Conservation (phyloP, 2,329 filamentous ascomycete genomes). For the Laburnicola sp. region DNA sequence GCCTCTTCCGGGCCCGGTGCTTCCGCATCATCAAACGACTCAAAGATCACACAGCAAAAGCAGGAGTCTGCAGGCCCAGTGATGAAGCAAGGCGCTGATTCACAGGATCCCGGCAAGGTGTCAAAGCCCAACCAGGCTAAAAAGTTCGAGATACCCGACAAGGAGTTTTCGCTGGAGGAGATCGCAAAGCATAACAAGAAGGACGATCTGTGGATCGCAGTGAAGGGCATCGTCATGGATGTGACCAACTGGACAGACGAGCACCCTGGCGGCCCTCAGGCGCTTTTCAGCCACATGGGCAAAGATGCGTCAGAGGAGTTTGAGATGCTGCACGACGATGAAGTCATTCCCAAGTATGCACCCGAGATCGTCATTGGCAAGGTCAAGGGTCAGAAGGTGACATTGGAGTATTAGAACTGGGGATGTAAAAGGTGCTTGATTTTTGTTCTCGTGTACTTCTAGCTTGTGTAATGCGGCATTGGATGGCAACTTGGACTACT, state of each 20-base stretch:
- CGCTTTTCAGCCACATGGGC: conserved; percentile 98
- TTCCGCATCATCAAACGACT: conserved; percentile 39
- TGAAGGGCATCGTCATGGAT: conserved; percentile 96
- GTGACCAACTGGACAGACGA: conserved; percentile 96
- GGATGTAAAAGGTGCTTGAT: conserved; percentile 16
- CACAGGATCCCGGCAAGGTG: conserved; percentile 51
- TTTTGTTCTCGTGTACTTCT: conserved; percentile 35
- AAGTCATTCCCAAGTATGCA: conserved; percentile 98
- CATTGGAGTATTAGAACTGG: conserved; percentile 63
- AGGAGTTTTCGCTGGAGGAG: conserved; percentile 91
- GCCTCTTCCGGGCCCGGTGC: conserved; percentile 41
- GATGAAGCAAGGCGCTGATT: conserved; percentile 54
- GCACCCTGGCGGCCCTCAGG: conserved; percentile 95
- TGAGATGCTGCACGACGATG: conserved; percentile 97
- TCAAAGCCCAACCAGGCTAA: conserved; percentile 64
- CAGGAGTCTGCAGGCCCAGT: conserved; percentile 60
- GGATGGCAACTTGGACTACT: conserved; percentile 18
- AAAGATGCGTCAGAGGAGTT: conserved; percentile 94
- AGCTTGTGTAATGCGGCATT: conserved; percentile 28
- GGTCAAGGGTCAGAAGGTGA: conserved; percentile 85
- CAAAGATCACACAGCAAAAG: conserved; percentile 49
- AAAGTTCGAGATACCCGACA: conserved; percentile 84
- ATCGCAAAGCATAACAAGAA: conserved; percentile 98
- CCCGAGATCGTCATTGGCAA: conserved; percentile 90
- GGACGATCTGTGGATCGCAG: conserved; percentile 96